Evolutionary conservation across 2,329 filamentous ascomycete species (phyloP), one percentile per base, ranked within the genome.

Genomic region (Thermothelomyces thermophilus): DNA sequence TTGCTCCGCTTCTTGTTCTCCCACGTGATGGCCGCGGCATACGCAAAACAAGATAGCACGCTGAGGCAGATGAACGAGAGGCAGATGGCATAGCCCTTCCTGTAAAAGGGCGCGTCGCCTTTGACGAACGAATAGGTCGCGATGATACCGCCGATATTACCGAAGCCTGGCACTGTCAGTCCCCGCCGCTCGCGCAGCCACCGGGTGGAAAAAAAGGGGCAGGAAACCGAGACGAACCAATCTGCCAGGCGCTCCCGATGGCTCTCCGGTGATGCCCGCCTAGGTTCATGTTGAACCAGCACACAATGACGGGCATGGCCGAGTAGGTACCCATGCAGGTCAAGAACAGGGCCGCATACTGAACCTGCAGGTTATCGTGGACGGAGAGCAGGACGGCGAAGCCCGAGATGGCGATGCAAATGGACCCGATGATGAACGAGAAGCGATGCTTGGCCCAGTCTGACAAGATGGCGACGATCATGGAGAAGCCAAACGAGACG

Each of bases 231-330:
- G n/a, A 51, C 52, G n/a, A 26, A 60, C 59, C 84, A 37, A 90
- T 74, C 64, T 90, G 86, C 83, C 84, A 90, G 1, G 84, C 86
- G 8, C 80, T 80, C 11, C 86, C 86, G 14, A 90, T 78, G 8
- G 82, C 75, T 37, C 86, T 75, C 3, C 85, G 76, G 50, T 83
- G 83, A 63, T 90, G 86, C 0, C 85, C 86, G 2, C 80, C 80
- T 1, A 89, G 70, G 59, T 90, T 90, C 80, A 89, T 88, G 59
- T 84, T 84, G 66, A 85, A 90, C 86, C 86, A 90, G 65, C 85
- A 90, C 7, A 90, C 79, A 37, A 90, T 80, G 26, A 95, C 83
- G 0, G 91, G 90, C 85, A 95, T 90, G n/a, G 90, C 87, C 1
- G 82, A 83, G 68, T 94, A 96, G 0, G 80, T 77, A 43, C 88